phyloP scores from a whole-genome alignment of 2,329 filamentous ascomycete genomes.

The Ceratocystiopsis sp. region DNA sequence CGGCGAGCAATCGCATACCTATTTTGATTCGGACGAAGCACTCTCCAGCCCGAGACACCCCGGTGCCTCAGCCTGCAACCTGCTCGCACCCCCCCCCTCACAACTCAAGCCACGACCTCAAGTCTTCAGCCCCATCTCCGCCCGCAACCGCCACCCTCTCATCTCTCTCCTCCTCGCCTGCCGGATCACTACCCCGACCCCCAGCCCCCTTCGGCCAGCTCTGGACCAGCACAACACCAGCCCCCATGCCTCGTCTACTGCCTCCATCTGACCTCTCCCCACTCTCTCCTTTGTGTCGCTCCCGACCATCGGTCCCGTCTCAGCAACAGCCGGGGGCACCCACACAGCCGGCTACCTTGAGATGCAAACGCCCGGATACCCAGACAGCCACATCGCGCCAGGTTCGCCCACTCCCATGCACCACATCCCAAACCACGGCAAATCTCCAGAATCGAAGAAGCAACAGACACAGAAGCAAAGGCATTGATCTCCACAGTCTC shows the following conservation, averaged over 20 bases:
- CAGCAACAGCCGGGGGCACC: no score
- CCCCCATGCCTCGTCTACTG: neutral
- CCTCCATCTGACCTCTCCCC: conserved; percentile 1
- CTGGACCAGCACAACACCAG: neutral
- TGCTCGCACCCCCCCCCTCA: conserved; percentile 16
- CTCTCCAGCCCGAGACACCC: conserved; percentile 30
- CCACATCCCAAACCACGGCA: neutral
- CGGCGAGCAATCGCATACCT: conserved; percentile 91
- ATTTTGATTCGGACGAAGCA: conserved; percentile 79
- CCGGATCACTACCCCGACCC: neutral
- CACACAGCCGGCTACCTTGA: no score
- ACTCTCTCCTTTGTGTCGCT: conserved; percentile 4
- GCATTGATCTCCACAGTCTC: conserved; percentile 6
- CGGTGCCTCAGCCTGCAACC: neutral
- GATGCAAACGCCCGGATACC: no score
- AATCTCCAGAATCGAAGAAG: neutral
- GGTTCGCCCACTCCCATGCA: neutral
- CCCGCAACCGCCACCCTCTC: neutral
- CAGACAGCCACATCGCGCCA: no score
- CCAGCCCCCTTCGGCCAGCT: no score
- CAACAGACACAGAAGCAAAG: neutral
- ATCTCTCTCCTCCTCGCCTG: conserved; percentile 1
- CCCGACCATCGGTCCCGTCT: no score
- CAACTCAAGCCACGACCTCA: conserved; percentile 6
- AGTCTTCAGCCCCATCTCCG: neutral